Evolutionary conservation across 2,329 filamentous ascomycete species (phyloP), one percentile per base, ranked within the genome.

Genomic region (Fusarium tupiense): DNA sequence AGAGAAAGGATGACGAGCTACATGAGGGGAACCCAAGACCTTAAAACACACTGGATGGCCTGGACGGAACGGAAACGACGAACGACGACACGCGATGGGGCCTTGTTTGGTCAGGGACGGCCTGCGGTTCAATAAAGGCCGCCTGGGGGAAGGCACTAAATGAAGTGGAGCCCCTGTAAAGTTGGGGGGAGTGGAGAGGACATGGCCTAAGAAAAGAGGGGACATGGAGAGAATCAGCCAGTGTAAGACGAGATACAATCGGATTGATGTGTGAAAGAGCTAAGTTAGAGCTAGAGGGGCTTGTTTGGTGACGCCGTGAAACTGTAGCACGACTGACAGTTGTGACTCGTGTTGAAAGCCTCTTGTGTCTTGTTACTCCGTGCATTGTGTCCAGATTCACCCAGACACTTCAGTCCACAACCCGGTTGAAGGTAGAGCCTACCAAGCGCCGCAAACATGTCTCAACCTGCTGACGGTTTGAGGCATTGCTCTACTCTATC

Each of bases 301-400:
- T 58, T 60, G 43, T 31, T 61, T 68, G 69, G 73, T 75, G 72
- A 75, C 72, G 66, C 72, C 24, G 72, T 73, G 72, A 75, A 65
- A 71, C 65, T 47, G 69, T 59, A 44, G 43, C 60, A 65, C 67
- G 47, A 31, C 59, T 41, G 33, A 37, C 60, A 47, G 62, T 62
- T 64, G 67, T 61, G 64, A 59, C 65, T 57, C 67, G 62, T 57
- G 66, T 56, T n/a, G 20, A 66, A 70, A 62, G 67, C 60, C 60
- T 70, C 52, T 52, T 64, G 58, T 69, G 65, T 22, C 29, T 50
- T 60, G 66, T 54, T 26, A 22, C 49, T 52, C n/a, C n/a, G 49
- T 52, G 49, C 37, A 54, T 24, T 70, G 24, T 29, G 29, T 16
- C 38, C 8, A 26, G n/a, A 29, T 53, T 24, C 20, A 43, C 31